Percentiles rank a stretch among this genome's conserved stretches.
phyloP scores from a whole-genome alignment of 2,329 filamentous ascomycete species.

The Exophiala mesophila region DNA sequence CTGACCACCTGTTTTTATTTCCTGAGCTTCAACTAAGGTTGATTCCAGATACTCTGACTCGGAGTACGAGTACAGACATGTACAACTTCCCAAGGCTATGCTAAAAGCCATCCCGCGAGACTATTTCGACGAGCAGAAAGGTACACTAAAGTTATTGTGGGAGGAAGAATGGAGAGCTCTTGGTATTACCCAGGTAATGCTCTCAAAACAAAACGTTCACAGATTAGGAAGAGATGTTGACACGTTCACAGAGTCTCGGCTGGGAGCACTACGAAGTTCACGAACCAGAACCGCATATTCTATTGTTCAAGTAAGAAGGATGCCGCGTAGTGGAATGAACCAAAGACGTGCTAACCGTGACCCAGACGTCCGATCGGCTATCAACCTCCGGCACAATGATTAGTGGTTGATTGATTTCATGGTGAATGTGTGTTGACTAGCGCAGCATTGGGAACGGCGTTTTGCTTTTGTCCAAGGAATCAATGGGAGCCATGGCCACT shows the following conservation, averaged over 20 bases:
- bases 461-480: constrained; percentile 14
- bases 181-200: constrained; percentile 91
- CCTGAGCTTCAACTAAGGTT: constrained; percentile 6
- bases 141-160: constrained; percentile 93
- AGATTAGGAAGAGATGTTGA: constrained; percentile 21
- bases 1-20: too few species aligned
- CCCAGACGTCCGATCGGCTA: constrained; percentile 77
- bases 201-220: too few species aligned
- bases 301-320: constrained; percentile 98
- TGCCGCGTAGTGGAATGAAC: too few species aligned
- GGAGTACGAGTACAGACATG: constrained; percentile 94
- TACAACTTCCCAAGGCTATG: constrained; percentile 97
- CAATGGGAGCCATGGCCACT: constrained; percentile 9
- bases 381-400: constrained; percentile 56
- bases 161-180: constrained; percentile 97
- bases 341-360: constrained; percentile 18
- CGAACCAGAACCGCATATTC: constrained; percentile 95
- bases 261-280: constrained; percentile 99
- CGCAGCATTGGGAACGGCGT: constrained; percentile 25
- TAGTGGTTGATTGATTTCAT: constrained; percentile 15
- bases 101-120: constrained; percentile 93
- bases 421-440: constrained; percentile 11
- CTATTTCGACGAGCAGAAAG: constrained; percentile 82
- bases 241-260: constrained; percentile 69
- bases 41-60: constrained; percentile 75